Base-by-base conservation (phyloP, 805 yeast genomes). In the Nakazawaea siamensis region DNA sequence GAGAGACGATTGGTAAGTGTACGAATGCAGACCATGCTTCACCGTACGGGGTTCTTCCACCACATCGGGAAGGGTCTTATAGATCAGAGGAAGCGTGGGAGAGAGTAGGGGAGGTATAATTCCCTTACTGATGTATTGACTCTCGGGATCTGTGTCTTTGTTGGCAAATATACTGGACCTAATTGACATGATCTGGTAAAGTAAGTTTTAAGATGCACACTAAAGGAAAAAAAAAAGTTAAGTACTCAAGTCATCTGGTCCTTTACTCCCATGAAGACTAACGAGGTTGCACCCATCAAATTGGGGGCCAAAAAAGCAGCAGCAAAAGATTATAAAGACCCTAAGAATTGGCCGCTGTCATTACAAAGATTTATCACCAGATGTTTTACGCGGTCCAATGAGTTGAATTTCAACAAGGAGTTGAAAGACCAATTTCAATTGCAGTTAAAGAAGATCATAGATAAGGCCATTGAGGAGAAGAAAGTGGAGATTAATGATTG, bases 401-500 rank as follows among this genome's bases (percentile, higher is more conserved):
- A 54, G 6, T 52, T 68, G 11, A 54, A 55, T 31, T 59, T 64
- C 4, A 39, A 39, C 5, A 49, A 52, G 2, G 48, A 34, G 10
- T 33, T 47, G 18, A 66, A 62, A 43, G 48, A 51, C 6, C 43
- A 48, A 24, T 65, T 77, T 46, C 73, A 74, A 41, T 38, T 44
- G 7, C 76, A 78, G 47, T 52, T 80, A 33, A 74, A 67, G 44
- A 41, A 50, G 9, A 46, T 76, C 24, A 60, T 80, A 18, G 63
- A 70, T 34, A 42, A 52, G 34, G 82, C 83, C 1, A 62, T 67
- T 13, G 53, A 55, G 2, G 55, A 60, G 31, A 55, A 57, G 16
- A 62, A 61, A 27, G 44, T 78, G 3, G 62, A 67, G 56, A 42
- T 52, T 1, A 75, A 70, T 42, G 67, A 75, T 40, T 80, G 87